Percentiles rank a stretch among this genome's conserved stretches.
Conservation (phyloP, 352 stramenopile species). For the Blastocystis sp. region DNA sequence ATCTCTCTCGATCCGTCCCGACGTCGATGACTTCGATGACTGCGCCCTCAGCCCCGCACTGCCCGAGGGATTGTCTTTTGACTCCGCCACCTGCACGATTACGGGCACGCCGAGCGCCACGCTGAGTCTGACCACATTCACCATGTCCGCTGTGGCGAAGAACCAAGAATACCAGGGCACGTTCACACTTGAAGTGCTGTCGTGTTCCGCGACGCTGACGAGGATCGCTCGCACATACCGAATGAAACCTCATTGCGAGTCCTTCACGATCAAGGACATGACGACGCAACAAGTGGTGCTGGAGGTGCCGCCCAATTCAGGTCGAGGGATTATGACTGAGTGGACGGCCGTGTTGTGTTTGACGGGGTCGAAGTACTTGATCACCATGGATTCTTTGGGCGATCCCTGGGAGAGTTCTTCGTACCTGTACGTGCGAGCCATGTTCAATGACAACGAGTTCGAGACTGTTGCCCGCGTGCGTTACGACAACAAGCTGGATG, state of each 20-base stretch:
- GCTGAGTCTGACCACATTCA: not conserved
- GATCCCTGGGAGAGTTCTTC: not conserved
- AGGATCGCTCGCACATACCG: slow-evolving; percentile 3
- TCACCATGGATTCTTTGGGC: too few species aligned
- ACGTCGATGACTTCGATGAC: not conserved
- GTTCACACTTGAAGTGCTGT: not conserved
- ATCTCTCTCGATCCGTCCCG: not conserved
- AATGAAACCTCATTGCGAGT: not conserved
- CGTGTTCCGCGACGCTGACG: not conserved
- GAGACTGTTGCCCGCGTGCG: not conserved
- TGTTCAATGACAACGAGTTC: not conserved
- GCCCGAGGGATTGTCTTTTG: slow-evolving; percentile 12
- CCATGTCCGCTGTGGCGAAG: too few species aligned
- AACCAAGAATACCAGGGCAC: too few species aligned
- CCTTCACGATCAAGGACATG: slow-evolving; percentile 19
- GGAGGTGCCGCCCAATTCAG: not conserved
- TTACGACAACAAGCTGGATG: not conserved
- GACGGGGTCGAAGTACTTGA: slow-evolving; percentile 9
- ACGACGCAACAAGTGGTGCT: slow-evolving; percentile 9
- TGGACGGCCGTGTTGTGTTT: slow-evolving; percentile 11
- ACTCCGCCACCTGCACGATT: slow-evolving; percentile 33
- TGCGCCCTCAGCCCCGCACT: not conserved
- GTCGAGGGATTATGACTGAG: not conserved
- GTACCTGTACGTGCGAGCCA: not conserved
- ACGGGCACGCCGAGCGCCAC: not conserved